Evolutionary conservation across 495 filamentous ascomycete genomes (phyloP).

Genomic region (Aspergillus heteromorphus): DNA sequence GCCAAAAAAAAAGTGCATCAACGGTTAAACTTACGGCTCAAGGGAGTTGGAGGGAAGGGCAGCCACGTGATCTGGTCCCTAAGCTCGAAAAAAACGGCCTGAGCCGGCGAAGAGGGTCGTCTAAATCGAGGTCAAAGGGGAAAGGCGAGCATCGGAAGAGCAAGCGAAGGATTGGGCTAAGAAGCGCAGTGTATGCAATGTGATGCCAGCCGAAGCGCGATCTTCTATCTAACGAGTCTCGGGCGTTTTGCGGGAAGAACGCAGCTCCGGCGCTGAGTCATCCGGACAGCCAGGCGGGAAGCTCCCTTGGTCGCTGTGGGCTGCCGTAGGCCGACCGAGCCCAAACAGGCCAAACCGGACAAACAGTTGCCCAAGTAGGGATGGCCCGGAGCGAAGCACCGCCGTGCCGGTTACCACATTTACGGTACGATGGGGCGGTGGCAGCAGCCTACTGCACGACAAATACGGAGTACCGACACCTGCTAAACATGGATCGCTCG

Average conservation of each 20-base stretch:
- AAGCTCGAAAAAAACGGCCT: not conserved
- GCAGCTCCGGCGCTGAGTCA: conserved; percentile 1
- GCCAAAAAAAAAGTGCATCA: not conserved
- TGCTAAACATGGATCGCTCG: conserved; percentile 6
- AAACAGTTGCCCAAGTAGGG: not conserved
- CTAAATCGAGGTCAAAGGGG: not conserved
- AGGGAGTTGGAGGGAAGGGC: not conserved
- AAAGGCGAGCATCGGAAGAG: not conserved
- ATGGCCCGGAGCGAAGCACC: not conserved
- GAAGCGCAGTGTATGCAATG: not conserved
- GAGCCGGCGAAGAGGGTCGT: not conserved
- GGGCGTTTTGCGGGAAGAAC: not conserved
- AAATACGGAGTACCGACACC: not conserved
- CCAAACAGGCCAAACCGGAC: not conserved
- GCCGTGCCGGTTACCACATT: not conserved
- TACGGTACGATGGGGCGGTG: not conserved
- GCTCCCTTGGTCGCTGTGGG: not conserved
- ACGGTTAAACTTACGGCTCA: not conserved
- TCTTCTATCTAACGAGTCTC: not conserved
- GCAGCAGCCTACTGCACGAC: not conserved
- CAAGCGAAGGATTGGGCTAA: not conserved
- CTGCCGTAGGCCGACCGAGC: not conserved
- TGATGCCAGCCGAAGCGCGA: not conserved
- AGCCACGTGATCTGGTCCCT: not conserved
- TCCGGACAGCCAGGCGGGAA: not conserved